A percentile compares a stretch with the other conserved stretches of the same genome.
These are phyloP conservation scores for Flaveria brownii DNA, from an alignment of 129 eudicot species.

Conservation along the genomic window DNA sequence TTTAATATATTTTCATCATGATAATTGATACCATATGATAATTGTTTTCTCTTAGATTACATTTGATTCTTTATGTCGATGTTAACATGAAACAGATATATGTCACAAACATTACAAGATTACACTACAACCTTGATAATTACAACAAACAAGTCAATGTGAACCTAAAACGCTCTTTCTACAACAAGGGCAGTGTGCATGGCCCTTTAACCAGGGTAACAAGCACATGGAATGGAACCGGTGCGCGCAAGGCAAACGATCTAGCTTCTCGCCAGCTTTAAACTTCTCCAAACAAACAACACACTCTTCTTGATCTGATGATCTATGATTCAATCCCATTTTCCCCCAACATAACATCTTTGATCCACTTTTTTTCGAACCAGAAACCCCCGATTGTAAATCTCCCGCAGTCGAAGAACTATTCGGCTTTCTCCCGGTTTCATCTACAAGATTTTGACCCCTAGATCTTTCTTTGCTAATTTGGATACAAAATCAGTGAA, in stretches of 20 bases:
- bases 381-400: constrained; percentile 40
- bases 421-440: constrained; percentile 26
- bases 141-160: constrained; percentile 3
- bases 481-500: constrained; percentile 8
- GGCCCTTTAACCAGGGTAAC: constrained; percentile 73
- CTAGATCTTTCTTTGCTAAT: constrained; percentile 34
- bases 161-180: constrained; percentile 44
- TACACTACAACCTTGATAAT: constrained; percentile 8
- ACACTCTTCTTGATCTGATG: constrained; percentile 67
- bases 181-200: constrained; percentile 85
- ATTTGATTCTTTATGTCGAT: background rate
- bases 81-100: background rate
- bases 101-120: background rate
- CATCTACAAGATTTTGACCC: constrained; percentile 23
- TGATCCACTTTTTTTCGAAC: constrained; percentile 49
- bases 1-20: too few relatives aligned
- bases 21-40: background rate
- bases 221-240: constrained; percentile 70
- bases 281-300: constrained; percentile 81
- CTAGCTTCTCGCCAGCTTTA: constrained; percentile 52
- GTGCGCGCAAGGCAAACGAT: constrained; percentile 73
- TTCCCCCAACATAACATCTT: constrained; percentile 64
- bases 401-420: constrained; percentile 17
- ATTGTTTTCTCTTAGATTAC: background rate
- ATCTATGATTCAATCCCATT: constrained; percentile 46